Evolutionary conservation across 805 yeast species (phyloP).

Genomic region (Starmerella roubikii): DNA sequence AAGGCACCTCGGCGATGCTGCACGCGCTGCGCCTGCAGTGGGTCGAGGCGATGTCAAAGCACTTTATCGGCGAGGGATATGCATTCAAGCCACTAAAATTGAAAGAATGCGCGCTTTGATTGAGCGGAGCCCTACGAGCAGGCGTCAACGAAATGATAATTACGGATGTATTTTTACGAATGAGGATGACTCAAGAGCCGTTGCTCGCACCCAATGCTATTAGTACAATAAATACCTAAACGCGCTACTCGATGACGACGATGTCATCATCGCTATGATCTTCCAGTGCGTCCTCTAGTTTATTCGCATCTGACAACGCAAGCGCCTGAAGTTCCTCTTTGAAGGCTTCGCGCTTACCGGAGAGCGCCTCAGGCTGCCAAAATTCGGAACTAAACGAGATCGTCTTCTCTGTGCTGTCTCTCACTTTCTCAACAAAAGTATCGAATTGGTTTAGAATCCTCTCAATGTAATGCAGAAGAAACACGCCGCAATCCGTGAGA

Average conservation of each 20-base stretch:
- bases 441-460: slow-evolving; percentile 41
- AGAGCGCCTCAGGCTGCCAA: slow-evolving; percentile 14
- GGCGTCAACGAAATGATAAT: too few species aligned
- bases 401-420: not conserved
- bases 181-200: too few species aligned
- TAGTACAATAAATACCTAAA: too few species aligned
- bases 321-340: not conserved
- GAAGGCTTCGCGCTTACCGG: slow-evolving; percentile 10
- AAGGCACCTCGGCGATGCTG: slow-evolving; percentile 97
- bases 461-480: slow-evolving; percentile 60
- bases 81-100: slow-evolving; percentile 51
- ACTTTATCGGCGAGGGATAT: slow-evolving; percentile 92
- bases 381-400: slow-evolving; percentile 6
- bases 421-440: slow-evolving; percentile 26
- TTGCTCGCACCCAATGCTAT: too few species aligned
- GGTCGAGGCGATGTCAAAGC: slow-evolving; percentile 99
- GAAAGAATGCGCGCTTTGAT: slow-evolving; percentile 50
- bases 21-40: slow-evolving; percentile 94
- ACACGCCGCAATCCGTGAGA: slow-evolving; percentile 89
- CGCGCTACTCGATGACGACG: too few species aligned
- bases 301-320: not conserved
- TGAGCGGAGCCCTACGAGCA: too few species aligned
- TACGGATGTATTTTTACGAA: too few species aligned
- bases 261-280: too few species aligned
- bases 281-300: too few species aligned